A percentile compares a stretch with the other conserved stretches of the same genome.
Evolutionary conservation across 1,139 yeast species (phyloP).

Genomic region (Schizosaccharomyces versatilis): DNA sequence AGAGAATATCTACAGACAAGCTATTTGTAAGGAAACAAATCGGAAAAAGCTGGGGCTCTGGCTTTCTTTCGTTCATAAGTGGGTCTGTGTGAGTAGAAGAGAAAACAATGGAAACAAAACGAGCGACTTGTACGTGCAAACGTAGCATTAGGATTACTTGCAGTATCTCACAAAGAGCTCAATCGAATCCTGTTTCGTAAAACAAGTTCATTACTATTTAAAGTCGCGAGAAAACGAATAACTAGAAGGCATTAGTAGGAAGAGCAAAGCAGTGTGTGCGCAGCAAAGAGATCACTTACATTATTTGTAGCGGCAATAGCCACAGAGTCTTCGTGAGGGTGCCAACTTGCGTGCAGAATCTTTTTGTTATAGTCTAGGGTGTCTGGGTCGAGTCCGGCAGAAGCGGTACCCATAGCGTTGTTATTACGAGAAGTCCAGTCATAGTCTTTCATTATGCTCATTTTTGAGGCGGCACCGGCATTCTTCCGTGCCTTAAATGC

Average conservation of each 20-base stretch:
- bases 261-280: not conserved
- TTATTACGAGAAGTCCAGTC: conserved; percentile 7
- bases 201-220: not conserved
- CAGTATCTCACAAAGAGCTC: too few relatives aligned
- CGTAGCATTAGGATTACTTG: too few relatives aligned
- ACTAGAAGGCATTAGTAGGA: not conserved
- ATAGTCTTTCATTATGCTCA: conserved; percentile 11
- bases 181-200: too few relatives aligned
- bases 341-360: conserved; percentile 93
- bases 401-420: conserved; percentile 16
- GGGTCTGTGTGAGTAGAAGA: too few relatives aligned
- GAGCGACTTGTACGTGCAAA: too few relatives aligned
- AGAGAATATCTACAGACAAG: too few relatives aligned
- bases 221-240: not conserved
- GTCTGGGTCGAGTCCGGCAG: conserved; percentile 31
- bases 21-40: too few relatives aligned
- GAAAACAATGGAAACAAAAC: too few relatives aligned
- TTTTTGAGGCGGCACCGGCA: conserved; percentile 16
- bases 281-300: conserved; percentile 29
- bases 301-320: conserved; percentile 98
- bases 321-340: conserved; percentile 85
- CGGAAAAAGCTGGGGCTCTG: too few relatives aligned
- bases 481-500: conserved; percentile 71
- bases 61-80: too few relatives aligned
- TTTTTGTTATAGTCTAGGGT: conserved; percentile 85